Evolutionary conservation across 352 stramenopile species (phyloP).

Genomic region (Peronospora belbahrii): DNA sequence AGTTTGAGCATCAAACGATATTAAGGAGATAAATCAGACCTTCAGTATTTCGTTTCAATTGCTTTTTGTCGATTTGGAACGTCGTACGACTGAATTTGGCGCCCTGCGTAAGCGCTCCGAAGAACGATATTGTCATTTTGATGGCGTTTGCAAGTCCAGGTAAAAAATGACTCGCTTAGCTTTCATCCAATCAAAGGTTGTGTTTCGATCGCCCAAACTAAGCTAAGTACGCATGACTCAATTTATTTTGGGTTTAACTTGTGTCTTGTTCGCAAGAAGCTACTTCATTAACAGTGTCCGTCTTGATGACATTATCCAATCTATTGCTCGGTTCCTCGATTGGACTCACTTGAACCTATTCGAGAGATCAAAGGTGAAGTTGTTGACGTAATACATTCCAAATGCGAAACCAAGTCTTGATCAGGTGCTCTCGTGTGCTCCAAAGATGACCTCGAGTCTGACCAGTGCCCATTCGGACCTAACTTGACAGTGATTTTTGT

Average conservation of each 20-base stretch:
- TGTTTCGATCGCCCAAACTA: not conserved
- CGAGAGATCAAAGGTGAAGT: not conserved
- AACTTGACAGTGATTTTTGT: conserved; percentile 45
- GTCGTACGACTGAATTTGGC: conserved; percentile 54
- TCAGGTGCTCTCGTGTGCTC: conserved; percentile 15
- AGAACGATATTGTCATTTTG: conserved; percentile 59
- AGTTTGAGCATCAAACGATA: not conserved
- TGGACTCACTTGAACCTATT: not conserved
- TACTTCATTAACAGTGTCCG: not conserved
- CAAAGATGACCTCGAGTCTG: conserved; percentile 44
- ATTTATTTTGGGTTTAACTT: not conserved
- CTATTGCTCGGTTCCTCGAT: not conserved
- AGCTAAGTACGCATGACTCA: not conserved
- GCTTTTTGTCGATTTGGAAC: conserved; percentile 48
- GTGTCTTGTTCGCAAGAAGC: not conserved
- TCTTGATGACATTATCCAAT: not conserved
- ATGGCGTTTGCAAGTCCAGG: conserved; percentile 19
- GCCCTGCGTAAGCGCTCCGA: conserved; percentile 59
- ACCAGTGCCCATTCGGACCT: conserved; percentile 42
- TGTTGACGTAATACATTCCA: conserved; percentile 3
- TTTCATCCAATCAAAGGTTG: conserved; percentile 1
- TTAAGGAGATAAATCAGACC: conserved; percentile 6
- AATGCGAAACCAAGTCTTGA: conserved; percentile 5
- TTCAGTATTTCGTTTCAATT: conserved; percentile 36
- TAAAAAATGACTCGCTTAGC: conserved; percentile 5